These are phyloP conservation scores for Bipolaris cookei DNA, from an alignment of 2,329 filamentous ascomycete species.

Conservation along the genomic window DNA sequence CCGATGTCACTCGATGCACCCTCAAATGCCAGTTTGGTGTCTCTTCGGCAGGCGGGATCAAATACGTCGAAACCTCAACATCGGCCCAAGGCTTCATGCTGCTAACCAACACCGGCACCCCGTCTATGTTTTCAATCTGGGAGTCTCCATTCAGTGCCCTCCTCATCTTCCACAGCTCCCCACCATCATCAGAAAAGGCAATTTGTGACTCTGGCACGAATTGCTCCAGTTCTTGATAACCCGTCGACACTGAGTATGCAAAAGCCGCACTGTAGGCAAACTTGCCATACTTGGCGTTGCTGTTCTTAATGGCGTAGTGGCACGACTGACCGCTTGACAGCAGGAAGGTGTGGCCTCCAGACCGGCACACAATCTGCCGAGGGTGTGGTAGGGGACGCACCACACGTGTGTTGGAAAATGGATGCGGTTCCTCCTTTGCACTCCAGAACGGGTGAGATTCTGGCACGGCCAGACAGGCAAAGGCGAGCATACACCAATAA, in stretches of 20 bases:
- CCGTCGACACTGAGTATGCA: slow-evolving; percentile 78
- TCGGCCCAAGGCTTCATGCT: slow-evolving; percentile 74
- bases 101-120: slow-evolving; percentile 67
- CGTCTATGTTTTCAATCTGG: slow-evolving; percentile 63
- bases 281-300: slow-evolving; percentile 80
- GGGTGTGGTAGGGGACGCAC: slow-evolving; percentile 69
- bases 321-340: slow-evolving; percentile 77
- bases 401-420: slow-evolving; percentile 62
- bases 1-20: slow-evolving; percentile 66
- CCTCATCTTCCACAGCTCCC: slow-evolving; percentile 80
- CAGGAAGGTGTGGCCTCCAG: slow-evolving; percentile 77
- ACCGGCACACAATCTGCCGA: slow-evolving; percentile 73
- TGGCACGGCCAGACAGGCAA: slow-evolving; percentile 74
- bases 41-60: slow-evolving; percentile 65
- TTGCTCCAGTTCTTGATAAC: slow-evolving; percentile 76
- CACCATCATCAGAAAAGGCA: slow-evolving; percentile 76
- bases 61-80: slow-evolving; percentile 68
- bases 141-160: slow-evolving; percentile 68
- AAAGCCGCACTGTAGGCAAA: slow-evolving; percentile 81
- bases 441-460: slow-evolving; percentile 77
- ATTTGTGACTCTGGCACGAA: slow-evolving; percentile 78
- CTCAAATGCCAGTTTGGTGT: slow-evolving; percentile 72
- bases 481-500: slow-evolving; percentile 81
- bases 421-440: slow-evolving; percentile 67
- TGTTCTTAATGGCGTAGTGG: slow-evolving; percentile 80